Evolutionary conservation across 108 stramenopile genomes (phyloP).

Genomic region (Nitzschia palea): DNA sequence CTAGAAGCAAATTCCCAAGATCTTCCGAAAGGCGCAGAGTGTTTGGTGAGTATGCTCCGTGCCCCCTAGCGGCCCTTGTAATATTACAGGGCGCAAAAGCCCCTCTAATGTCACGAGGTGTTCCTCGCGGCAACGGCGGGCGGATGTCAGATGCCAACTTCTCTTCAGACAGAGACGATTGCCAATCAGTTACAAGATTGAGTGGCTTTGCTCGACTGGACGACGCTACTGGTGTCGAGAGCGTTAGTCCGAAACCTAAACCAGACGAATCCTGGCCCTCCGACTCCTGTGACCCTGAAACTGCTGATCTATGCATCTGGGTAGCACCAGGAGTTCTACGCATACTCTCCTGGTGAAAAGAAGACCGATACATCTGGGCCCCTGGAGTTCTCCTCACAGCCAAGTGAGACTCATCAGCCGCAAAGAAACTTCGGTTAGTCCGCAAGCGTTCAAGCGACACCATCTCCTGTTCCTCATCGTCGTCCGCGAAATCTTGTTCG

Average conservation of each 20-base stretch:
- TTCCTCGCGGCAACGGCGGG: conserved; percentile 4
- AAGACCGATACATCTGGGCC: conserved; percentile 39
- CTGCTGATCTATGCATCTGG: conserved; percentile 34
- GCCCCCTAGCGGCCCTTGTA: conserved; percentile 37
- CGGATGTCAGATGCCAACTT: background rate
- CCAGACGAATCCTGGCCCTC: conserved; percentile 21
- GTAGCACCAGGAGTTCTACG: conserved; percentile 49
- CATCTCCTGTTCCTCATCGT: conserved; percentile 38
- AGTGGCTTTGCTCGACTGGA: background rate
- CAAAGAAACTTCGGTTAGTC: conserved; percentile 1
- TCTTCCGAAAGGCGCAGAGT: conserved; percentile 73
- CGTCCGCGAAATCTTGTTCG: conserved; percentile 39
- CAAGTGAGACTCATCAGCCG: conserved; percentile 15
- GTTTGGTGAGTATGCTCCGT: conserved; percentile 66
- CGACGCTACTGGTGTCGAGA: conserved; percentile 16
- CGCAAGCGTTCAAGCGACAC: conserved; percentile 10
- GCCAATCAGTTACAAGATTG: background rate
- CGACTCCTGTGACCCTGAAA: background rate
- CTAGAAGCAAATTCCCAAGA: conserved; percentile 66
- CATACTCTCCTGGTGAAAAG: conserved; percentile 12
- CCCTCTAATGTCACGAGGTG: conserved; percentile 9
- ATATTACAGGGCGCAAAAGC: conserved; percentile 30
- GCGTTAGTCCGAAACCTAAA: conserved; percentile 43
- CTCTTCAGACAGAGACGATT: background rate
- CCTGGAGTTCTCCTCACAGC: conserved; percentile 50